Evolutionary conservation across 345 rosid species (phyloP).

Genomic region (Lepidium didymum): DNA sequence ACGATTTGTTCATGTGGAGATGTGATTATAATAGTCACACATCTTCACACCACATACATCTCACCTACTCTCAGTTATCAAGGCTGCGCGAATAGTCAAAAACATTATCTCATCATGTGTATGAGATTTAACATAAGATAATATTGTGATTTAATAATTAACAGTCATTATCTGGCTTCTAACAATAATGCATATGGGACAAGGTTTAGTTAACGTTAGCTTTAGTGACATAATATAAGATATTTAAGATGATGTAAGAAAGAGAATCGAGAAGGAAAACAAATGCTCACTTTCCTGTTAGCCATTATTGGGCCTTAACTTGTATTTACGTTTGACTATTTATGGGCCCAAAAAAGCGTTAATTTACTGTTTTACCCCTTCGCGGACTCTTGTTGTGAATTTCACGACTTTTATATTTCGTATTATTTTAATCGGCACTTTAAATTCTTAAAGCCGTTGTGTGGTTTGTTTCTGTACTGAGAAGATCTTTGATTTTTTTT

Average conservation of each 20-base stretch:
- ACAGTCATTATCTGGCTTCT: neutral
- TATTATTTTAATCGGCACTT: neutral
- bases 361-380: neutral
- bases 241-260: neutral
- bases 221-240: neutral
- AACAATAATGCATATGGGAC: neutral
- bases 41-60: neutral
- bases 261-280: neutral
- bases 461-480: no score
- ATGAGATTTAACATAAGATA: neutral
- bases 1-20: slow-evolving; percentile 5
- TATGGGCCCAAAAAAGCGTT: neutral
- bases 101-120: neutral
- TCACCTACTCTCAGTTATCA: neutral
- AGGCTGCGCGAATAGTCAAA: slow-evolving; percentile 11
- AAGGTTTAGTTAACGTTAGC: neutral
- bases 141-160: neutral
- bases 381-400: neutral
- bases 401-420: neutral
- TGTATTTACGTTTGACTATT: neutral
- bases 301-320: neutral
- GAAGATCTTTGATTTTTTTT: neutral
- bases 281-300: slow-evolving; percentile 2
- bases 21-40: neutral
- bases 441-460: slow-evolving; percentile 23